Base-by-base conservation (phyloP, 306 rosid species). In the Malus sieversii region DNA sequence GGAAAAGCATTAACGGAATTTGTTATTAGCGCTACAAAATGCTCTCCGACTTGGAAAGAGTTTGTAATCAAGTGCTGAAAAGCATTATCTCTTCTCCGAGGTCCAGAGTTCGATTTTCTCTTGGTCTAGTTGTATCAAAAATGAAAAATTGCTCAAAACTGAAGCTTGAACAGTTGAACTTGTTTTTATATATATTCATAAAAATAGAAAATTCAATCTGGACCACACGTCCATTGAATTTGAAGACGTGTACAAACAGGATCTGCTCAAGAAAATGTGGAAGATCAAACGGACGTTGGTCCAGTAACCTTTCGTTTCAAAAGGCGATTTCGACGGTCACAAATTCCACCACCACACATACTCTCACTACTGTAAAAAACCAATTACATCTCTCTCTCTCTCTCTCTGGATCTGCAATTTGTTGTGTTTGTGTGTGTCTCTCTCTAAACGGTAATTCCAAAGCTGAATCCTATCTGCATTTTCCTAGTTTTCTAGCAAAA, bases 271-370 rank as follows among this genome's bases (percentile, higher is more conserved):
- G 61, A 59, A 38, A 59, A 58, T 1, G 57, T 40, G 68, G 42
- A 59, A 73, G 27, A 59, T 60, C 42, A 16, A 59, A 61, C 27
- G 42, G 19, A 68, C 44, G 25, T 73, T 73, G 11, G 77, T 40
- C 77, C 68, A 10, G n/a, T 40, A 25, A 59, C 27, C 57, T 25
- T 60, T 25, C 77, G 58, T 73, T 73, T 73, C 77, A 73, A 73
- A 42, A 73, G 77, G 77, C 68, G 77, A 25, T 33, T 73, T 60
- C 77, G 3, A 59, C 58, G 77, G 58, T 25, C 68, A 1, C 77
- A 23, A 57, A 58, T 72, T 13, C 67, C 77, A 59, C 19, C 44
- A 59, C 66, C 16, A 6, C 32, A 12, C 66, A 20, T 46, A 10
- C 12, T 58, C 62, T 51, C 60, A 16, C 22, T 8, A 13, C 46